A percentile compares a stretch with the other conserved stretches of the same genome.
Evolutionary conservation across 139 green algal species (phyloP).

Genomic region (Axilococcus clingmanii): DNA sequence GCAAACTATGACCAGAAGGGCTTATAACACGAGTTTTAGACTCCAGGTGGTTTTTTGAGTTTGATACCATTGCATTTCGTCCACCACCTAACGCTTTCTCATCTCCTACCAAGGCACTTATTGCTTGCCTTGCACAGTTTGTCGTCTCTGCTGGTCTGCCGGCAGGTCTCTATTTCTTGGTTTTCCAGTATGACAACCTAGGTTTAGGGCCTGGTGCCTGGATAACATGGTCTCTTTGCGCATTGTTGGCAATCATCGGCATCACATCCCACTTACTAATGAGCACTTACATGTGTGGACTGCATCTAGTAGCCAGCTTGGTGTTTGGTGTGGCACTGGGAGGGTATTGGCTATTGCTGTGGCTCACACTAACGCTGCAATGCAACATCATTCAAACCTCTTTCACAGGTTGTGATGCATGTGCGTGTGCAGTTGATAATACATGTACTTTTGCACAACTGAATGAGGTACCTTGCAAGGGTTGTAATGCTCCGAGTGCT

Average conservation of each 20-base stretch:
- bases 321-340: slow-evolving; percentile 13
- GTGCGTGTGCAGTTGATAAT: slow-evolving; percentile 5
- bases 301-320: slow-evolving; percentile 1
- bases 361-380: slow-evolving; percentile 1
- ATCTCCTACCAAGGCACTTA: not conserved
- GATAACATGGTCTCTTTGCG: slow-evolving; percentile 11
- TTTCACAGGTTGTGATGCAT: slow-evolving; percentile 5
- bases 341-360: slow-evolving; percentile 12
- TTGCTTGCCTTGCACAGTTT: not conserved
- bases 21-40: no score
- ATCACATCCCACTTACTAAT: not conserved
- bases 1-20: no score
- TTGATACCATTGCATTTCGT: no score
- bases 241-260: slow-evolving; percentile 1
- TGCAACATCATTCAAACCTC: slow-evolving; percentile 1
- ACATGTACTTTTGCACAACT: slow-evolving; percentile 1
- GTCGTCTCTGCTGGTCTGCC: slow-evolving; percentile 6
- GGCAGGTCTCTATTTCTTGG: slow-evolving; percentile 9
- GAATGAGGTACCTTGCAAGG: not conserved
- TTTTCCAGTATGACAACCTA: slow-evolving; percentile 5
- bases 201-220: slow-evolving; percentile 15
- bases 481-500: not conserved
- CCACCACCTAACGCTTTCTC: not conserved
- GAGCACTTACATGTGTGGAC: slow-evolving; percentile 1
- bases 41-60: no score